phyloP scores from a whole-genome alignment of 495 filamentous ascomycete genomes.

The Podospora bellae-mahoneyi region DNA sequence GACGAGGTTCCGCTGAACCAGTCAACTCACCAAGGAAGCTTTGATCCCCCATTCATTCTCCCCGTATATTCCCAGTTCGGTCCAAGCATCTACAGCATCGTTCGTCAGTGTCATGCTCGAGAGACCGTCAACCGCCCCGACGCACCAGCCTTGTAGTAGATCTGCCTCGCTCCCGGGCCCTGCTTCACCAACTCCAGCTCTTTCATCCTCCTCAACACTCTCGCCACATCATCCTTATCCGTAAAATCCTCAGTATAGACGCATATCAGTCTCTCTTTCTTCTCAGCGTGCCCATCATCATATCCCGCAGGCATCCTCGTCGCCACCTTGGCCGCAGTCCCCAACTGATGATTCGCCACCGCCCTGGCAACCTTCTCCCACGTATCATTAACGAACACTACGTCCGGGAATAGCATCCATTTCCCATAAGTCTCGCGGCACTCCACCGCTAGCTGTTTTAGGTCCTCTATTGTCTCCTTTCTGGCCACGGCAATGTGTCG shows the following conservation, averaged over 20 bases:
- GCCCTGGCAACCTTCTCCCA: slow-evolving; percentile 65
- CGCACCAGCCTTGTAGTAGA: slow-evolving; percentile 74
- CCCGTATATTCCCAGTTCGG: slow-evolving; percentile 61
- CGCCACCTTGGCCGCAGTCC: slow-evolving; percentile 66
- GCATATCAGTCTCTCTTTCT: slow-evolving; percentile 59
- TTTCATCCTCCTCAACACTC: slow-evolving; percentile 59
- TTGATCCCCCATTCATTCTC: slow-evolving; percentile 67
- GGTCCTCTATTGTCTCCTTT: slow-evolving; percentile 46
- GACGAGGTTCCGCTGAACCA: background rate
- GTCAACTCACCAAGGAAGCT: slow-evolving; percentile 46
- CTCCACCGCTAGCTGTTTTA: slow-evolving; percentile 52
- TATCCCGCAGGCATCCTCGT: slow-evolving; percentile 28
- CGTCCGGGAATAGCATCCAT: slow-evolving; percentile 78
- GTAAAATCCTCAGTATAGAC: slow-evolving; percentile 74
- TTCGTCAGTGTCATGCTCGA: slow-evolving; percentile 1
- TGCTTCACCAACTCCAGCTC: slow-evolving; percentile 55
- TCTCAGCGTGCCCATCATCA: slow-evolving; percentile 6
- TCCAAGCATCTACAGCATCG: slow-evolving; percentile 60
- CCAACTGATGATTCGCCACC: slow-evolving; percentile 61
- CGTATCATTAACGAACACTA: slow-evolving; percentile 53
- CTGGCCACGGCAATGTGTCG: slow-evolving; percentile 53
- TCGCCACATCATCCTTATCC: slow-evolving; percentile 63
- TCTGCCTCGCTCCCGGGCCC: slow-evolving; percentile 39
- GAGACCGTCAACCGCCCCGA: slow-evolving; percentile 11
- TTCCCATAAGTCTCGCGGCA: slow-evolving; percentile 29